Conservation (phyloP, 176 grass and related monocot species). For the Neostapfia colusana region DNA sequence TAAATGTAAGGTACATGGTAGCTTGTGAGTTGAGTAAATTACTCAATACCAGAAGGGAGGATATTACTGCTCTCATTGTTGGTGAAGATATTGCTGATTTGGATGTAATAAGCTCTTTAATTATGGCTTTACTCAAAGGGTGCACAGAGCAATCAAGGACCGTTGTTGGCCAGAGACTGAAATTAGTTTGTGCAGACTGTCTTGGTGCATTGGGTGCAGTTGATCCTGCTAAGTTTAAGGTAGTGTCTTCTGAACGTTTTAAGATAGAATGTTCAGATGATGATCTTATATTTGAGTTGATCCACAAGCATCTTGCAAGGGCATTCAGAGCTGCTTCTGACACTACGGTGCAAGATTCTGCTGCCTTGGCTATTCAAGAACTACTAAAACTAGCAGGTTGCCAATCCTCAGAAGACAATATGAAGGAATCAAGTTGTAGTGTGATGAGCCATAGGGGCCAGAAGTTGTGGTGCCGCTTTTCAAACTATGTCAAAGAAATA, state of each 20-base stretch:
- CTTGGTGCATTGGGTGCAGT: conserved; percentile 90
- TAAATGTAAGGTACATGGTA: conserved; percentile 98
- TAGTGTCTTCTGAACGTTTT: conserved; percentile 75
- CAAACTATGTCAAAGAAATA: conserved; percentile 91
- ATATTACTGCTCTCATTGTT: conserved; percentile 78
- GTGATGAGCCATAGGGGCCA: conserved; percentile 72
- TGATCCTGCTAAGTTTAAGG: conserved; percentile 95
- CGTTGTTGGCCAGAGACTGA: conserved; percentile 78
- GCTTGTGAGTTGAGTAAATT: conserved; percentile 87
- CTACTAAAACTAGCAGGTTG: conserved; percentile 84
- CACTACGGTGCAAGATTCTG: conserved; percentile 88
- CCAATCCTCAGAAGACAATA: conserved; percentile 60
- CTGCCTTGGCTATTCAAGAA: conserved; percentile 98
- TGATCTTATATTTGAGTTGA: conserved; percentile 99
- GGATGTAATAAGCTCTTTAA: conserved; percentile 86
- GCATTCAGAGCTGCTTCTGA: conserved; percentile 93
- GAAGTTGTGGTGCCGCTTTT: conserved; percentile 86
- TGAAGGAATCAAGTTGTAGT: conserved; percentile 39
- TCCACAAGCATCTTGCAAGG: conserved; percentile 93
- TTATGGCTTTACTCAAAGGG: conserved; percentile 79
- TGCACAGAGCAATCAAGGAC: conserved; percentile 93
- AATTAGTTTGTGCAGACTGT: conserved; percentile 88
- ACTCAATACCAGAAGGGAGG: conserved; percentile 74
- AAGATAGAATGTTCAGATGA: conserved; percentile 99
- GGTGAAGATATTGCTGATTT: conserved; percentile 74